Evolutionary conservation across 2,329 filamentous ascomycete genomes (phyloP).

Genomic region (Xylaria multiplex): DNA sequence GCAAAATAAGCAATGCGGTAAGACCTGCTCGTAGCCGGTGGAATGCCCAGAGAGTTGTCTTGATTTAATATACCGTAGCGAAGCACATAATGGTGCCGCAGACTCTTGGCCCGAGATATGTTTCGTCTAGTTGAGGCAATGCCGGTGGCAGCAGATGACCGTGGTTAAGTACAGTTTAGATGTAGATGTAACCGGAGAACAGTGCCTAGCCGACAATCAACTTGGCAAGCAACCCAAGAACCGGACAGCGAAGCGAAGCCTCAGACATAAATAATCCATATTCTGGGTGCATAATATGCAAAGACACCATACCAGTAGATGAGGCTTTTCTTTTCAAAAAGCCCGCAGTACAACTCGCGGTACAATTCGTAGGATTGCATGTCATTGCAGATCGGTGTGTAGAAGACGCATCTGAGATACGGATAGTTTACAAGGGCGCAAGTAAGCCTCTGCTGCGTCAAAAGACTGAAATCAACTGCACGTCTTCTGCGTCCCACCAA

Average conservation of each 20-base stretch:
- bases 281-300: slow-evolving; percentile 10
- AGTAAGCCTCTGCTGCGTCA: slow-evolving; percentile 12
- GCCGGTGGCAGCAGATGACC: slow-evolving; percentile 24
- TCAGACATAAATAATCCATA: slow-evolving; percentile 33
- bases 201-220: slow-evolving; percentile 33
- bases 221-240: slow-evolving; percentile 31
- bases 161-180: slow-evolving; percentile 9
- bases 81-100: slow-evolving; percentile 15
- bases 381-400: slow-evolving; percentile 3
- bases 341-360: slow-evolving; percentile 29
- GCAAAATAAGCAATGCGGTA: slow-evolving; percentile 21
- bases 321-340: slow-evolving; percentile 34
- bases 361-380: slow-evolving; percentile 22
- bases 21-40: slow-evolving; percentile 12
- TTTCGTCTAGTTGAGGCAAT: slow-evolving; percentile 27
- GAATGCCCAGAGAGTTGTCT: slow-evolving; percentile 25
- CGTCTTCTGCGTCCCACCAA: slow-evolving; percentile 15
- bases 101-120: slow-evolving; percentile 34
- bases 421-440: slow-evolving; percentile 17
- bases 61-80: slow-evolving; percentile 27
- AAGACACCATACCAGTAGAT: slow-evolving; percentile 15
- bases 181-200: slow-evolving; percentile 31
- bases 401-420: slow-evolving; percentile 7
- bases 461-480: slow-evolving; percentile 8
- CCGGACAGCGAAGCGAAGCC: slow-evolving; percentile 30